Base-by-base conservation (phyloP, 148 eudicot species). In the Arbutus unedo region DNA sequence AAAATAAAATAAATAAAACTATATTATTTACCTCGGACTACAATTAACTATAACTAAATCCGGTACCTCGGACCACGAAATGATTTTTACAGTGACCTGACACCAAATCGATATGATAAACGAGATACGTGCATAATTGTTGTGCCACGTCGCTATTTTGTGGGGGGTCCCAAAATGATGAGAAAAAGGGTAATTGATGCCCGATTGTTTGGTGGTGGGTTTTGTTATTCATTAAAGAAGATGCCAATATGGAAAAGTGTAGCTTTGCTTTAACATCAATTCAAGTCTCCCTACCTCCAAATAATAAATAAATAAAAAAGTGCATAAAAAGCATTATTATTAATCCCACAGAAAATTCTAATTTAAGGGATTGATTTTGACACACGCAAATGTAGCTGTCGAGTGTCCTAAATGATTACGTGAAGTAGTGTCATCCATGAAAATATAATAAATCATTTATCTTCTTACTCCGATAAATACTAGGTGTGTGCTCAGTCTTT, bases 221-320 rank as follows among this genome's bases (percentile, higher is more conserved):
- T 14, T 66, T 11, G 54, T 51, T 31, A 31, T 31, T 8, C 54
- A 25, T 66, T 15, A 25, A 41, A 41, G 2, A 43, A 41, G n/a
- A 15, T 14, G 47, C 15, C 6, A 9, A 15, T 38, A 43, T 43
- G 13, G 44, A 70, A 48, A 70, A 70, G 41, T 9, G 38, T 43
- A 48, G 76, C 51, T 8, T 73, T 73, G 76, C 76, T 73, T 73
- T 14, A 25, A 48, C 76, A 45, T 73, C 76, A 73, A 73, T 73
- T 73, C 76, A 73, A 73, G 76, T 18, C 53, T 72, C 50, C 73
- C 48, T 2, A n/a, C 19, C 13, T 3, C 53, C 43, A 25, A 11
- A 10, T 10, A 6, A 60, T 0, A 56, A 2, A 11, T n/a, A 9
- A 10, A 2, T 11, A n/a, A 60, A 23, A 31, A 60, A 8, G 38